phyloP scores from a whole-genome alignment of 83 land plant species.

The Larix sibirica region DNA sequence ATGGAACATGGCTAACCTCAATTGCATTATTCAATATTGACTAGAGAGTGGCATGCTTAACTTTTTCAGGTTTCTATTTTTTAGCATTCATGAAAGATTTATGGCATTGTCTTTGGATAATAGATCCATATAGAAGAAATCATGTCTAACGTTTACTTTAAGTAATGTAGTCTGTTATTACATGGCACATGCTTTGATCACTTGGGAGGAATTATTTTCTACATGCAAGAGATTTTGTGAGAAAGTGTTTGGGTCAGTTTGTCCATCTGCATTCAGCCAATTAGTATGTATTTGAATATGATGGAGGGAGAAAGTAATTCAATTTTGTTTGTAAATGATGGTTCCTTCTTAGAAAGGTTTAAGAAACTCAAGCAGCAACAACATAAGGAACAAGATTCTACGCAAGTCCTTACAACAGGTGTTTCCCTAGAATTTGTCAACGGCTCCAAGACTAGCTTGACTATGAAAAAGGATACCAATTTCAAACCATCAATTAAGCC shows the following conservation, averaged over 20 bases:
- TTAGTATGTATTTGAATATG: not conserved
- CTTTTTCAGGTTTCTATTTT: too few species aligned
- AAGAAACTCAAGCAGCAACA: slow-evolving; percentile 78
- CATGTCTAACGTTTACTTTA: too few species aligned
- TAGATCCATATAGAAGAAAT: too few species aligned
- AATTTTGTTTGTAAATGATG: slow-evolving; percentile 83
- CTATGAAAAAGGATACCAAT: slow-evolving; percentile 22
- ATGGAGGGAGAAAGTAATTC: slow-evolving; percentile 47
- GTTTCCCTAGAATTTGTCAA: slow-evolving; percentile 18
- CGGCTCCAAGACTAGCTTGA: not conserved
- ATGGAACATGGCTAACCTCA: too few species aligned
- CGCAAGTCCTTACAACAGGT: slow-evolving; percentile 6
- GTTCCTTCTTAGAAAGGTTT: slow-evolving; percentile 91
- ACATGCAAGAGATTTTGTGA: not conserved
- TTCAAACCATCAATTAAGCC: slow-evolving; percentile 36
- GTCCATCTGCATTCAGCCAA: not conserved
- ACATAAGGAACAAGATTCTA: slow-evolving; percentile 13
- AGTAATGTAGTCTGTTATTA: too few species aligned
- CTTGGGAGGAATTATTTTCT: not conserved
- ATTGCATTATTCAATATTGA: too few species aligned
- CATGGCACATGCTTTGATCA: not conserved
- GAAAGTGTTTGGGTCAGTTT: not conserved
- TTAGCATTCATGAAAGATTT: too few species aligned
- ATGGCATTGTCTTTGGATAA: too few species aligned
- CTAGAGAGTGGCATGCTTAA: too few species aligned